A percentile compares a stretch with the other conserved stretches of the same genome.
These are phyloP conservation scores for Collybia mongolica DNA, from an alignment of 768 basidiomycete genomes.

Conservation along the genomic window DNA sequence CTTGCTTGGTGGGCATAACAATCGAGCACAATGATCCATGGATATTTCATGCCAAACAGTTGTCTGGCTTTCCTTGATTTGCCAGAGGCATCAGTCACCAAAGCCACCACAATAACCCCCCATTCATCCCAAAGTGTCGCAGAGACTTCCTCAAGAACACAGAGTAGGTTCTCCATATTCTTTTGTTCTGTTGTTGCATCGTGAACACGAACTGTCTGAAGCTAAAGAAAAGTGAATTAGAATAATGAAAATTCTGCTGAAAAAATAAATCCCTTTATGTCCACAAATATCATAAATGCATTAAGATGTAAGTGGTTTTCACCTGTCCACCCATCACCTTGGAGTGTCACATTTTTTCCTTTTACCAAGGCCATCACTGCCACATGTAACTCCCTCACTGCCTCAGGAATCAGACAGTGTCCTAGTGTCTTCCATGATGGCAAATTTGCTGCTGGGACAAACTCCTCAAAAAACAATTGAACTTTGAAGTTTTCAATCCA, in stretches of 20 bases:
- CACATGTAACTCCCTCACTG: slow-evolving; percentile 9
- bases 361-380: not conserved
- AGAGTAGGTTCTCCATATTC: slow-evolving; percentile 27
- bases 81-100: slow-evolving; percentile 31
- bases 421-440: slow-evolving; percentile 22
- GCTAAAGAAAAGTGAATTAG: slow-evolving; percentile 12
- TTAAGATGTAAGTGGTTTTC: slow-evolving; percentile 27
- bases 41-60: slow-evolving; percentile 16
- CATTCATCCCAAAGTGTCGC: slow-evolving; percentile 19
- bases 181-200: slow-evolving; percentile 29
- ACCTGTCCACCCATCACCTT: slow-evolving; percentile 36
- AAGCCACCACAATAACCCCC: slow-evolving; percentile 20
- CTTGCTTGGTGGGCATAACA: slow-evolving; percentile 38
- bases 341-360: slow-evolving; percentile 22
- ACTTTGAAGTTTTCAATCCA: slow-evolving; percentile 38
- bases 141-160: slow-evolving; percentile 14
- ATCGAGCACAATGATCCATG: slow-evolving; percentile 26
- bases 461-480: slow-evolving; percentile 24
- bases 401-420: slow-evolving; percentile 17
- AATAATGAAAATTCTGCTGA: not conserved
- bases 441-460: slow-evolving; percentile 24
- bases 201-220: slow-evolving; percentile 23
- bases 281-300: slow-evolving; percentile 28
- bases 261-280: slow-evolving; percentile 16
- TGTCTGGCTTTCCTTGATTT: slow-evolving; percentile 25